These are phyloP conservation scores for Jaenimonas drosophilae DNA, from an alignment of 208 protist genomes.

Conservation along the genomic window DNA sequence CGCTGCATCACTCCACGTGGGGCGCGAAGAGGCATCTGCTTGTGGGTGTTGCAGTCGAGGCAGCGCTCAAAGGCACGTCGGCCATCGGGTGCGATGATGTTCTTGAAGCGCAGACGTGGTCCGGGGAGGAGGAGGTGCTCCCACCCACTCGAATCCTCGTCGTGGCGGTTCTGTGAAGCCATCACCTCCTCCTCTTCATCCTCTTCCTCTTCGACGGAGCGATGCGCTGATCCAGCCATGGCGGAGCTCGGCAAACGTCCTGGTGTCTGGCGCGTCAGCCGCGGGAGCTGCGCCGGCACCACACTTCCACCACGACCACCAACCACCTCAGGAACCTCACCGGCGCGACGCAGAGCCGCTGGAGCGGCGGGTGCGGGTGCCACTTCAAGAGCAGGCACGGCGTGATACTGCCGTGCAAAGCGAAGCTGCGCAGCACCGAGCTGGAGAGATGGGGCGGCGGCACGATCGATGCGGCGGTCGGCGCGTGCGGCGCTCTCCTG, in stretches of 20 bases:
- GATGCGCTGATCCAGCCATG: constrained; percentile 2
- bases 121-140: constrained; percentile 70
- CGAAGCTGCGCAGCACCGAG: constrained; percentile 6
- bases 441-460: constrained; percentile 9
- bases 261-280: neutral
- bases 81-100: constrained; percentile 22
- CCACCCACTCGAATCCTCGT: constrained; percentile 18
- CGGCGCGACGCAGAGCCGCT: neutral
- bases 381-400: constrained; percentile 44
- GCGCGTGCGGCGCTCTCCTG: constrained; percentile 19
- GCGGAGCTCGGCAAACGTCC: neutral
- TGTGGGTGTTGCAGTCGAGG: constrained; percentile 78
- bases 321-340: neutral
- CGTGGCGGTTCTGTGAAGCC: neutral
- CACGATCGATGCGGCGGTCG: constrained; percentile 8
- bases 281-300: neutral
- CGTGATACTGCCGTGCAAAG: constrained; percentile 52
- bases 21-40: constrained; percentile 73
- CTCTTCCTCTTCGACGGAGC: constrained; percentile 2
- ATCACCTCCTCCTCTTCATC: constrained; percentile 1
- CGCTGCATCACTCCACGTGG: constrained; percentile 54
- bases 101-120: constrained; percentile 67
- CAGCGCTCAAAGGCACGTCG: constrained; percentile 72
- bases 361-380: neutral
- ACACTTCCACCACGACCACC: neutral